phyloP scores from a whole-genome alignment of 805 yeast species.

The Lipomyces yamadae region DNA sequence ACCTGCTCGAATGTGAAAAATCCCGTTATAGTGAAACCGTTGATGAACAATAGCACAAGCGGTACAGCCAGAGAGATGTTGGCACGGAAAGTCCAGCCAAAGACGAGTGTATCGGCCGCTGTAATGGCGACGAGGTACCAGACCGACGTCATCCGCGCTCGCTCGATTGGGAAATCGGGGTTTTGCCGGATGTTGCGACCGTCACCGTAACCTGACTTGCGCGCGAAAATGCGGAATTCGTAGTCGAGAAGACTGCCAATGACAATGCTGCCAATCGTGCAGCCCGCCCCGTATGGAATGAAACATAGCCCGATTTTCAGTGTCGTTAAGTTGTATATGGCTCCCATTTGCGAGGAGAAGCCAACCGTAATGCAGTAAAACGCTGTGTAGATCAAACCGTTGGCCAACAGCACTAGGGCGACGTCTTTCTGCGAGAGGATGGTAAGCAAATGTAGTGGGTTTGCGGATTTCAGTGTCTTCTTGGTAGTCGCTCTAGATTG shows the following conservation, averaged over 20 bases:
- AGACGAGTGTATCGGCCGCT: conserved; percentile 47
- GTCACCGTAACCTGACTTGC: conserved; percentile 23
- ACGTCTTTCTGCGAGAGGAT: conserved; percentile 55
- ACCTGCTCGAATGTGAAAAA: conserved; percentile 56
- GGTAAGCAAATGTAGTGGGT: conserved; percentile 42
- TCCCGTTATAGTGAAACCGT: conserved; percentile 65
- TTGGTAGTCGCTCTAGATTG: neutral
- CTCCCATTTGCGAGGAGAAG: conserved; percentile 59
- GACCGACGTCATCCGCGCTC: conserved; percentile 24
- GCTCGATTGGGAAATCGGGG: conserved; percentile 34
- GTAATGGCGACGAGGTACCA: conserved; percentile 15
- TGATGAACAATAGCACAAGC: conserved; percentile 60
- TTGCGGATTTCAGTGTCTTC: conserved; percentile 13
- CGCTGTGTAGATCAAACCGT: conserved; percentile 65
- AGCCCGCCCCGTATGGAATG: conserved; percentile 73
- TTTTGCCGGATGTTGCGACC: conserved; percentile 22
- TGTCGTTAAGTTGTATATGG: conserved; percentile 56
- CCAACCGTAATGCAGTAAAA: conserved; percentile 76
- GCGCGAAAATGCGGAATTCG: conserved; percentile 29
- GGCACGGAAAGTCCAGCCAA: conserved; percentile 72
- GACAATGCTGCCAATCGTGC: conserved; percentile 62
- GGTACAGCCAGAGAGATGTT: conserved; percentile 55
- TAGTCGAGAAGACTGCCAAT: conserved; percentile 58
- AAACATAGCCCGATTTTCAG: conserved; percentile 71
- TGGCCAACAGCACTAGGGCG: conserved; percentile 56